Percentiles rank a stretch among this genome's conserved stretches.
These are phyloP conservation scores for Alternaria infectoria DNA, from an alignment of 2,329 filamentous ascomycete genomes.

Conservation along the genomic window DNA sequence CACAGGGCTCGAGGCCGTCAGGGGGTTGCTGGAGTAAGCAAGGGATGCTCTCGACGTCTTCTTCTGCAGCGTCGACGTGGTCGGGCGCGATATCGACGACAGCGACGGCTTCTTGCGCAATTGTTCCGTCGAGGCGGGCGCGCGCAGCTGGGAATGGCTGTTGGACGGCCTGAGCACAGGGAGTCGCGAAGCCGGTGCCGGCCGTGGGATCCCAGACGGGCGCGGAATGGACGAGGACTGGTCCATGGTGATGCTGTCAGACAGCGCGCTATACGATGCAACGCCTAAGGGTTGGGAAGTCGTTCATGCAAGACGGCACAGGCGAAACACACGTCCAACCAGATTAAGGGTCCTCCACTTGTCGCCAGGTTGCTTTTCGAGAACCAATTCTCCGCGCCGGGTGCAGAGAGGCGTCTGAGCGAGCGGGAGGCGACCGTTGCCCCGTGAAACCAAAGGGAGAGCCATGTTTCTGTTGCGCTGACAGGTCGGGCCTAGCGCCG, in stretches of 20 bases:
- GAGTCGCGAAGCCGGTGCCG: conserved; percentile 56
- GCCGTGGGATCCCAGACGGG: conserved; percentile 55
- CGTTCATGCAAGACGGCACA: conserved; percentile 7
- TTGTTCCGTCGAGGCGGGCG: conserved; percentile 54
- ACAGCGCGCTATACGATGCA: conserved; percentile 17
- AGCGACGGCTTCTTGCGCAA: conserved; percentile 42
- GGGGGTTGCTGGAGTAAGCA: conserved; percentile 28
- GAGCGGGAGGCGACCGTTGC: conserved; percentile 17
- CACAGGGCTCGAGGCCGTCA: conserved; percentile 5
- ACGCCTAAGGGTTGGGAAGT: conserved; percentile 3
- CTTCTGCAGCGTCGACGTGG: conserved; percentile 34
- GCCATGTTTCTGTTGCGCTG: conserved; percentile 6
- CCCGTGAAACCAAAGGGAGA: conserved; percentile 12
- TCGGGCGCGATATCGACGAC: conserved; percentile 26
- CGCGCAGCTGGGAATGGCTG: conserved; percentile 50
- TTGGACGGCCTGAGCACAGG: conserved; percentile 54
- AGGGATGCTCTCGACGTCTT: conserved; percentile 42
- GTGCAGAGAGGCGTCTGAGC: conserved; percentile 16
- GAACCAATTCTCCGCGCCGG: conserved; percentile 15
- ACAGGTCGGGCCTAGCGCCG: conserved; percentile 10
- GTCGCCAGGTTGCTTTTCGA: conserved; percentile 8
- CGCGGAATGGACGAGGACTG: conserved; percentile 36
- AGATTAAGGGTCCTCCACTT: conserved; percentile 3
- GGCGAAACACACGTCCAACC: conserved; percentile 15
- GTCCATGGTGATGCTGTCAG: conserved; percentile 43